Evolutionary conservation across 169 alveolate genomes (phyloP).

Genomic region (Plasmodium relictum): DNA sequence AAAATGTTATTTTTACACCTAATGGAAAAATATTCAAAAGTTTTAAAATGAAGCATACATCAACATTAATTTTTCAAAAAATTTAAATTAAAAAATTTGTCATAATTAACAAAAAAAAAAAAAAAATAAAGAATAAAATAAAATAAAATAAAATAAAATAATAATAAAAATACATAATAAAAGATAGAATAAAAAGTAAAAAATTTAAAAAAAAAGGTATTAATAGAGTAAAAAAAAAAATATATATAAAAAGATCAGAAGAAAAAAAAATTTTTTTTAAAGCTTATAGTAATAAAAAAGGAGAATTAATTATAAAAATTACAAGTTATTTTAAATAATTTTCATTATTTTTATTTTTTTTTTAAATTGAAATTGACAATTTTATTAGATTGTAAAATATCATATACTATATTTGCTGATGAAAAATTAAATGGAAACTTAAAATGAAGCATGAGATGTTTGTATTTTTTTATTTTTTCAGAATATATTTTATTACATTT

Average conservation of each 20-base stretch:
- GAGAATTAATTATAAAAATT: not conserved
- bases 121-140: not conserved
- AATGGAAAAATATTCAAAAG: slow-evolving; percentile 46
- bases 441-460: slow-evolving; percentile 38
- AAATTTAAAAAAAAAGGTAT: too few species aligned
- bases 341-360: not conserved
- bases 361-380: slow-evolving; percentile 13
- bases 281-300: too few species aligned
- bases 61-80: slow-evolving; percentile 52
- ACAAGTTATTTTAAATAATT: not conserved
- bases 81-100: not conserved
- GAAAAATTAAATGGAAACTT: slow-evolving; percentile 56
- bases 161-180: not conserved
- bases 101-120: not conserved
- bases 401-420: slow-evolving; percentile 43
- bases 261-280: too few species aligned
- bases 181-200: too few species aligned
- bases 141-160: slow-evolving; percentile 2
- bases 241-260: too few species aligned
- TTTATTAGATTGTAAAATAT: slow-evolving; percentile 30
- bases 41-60: slow-evolving; percentile 57
- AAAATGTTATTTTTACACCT: slow-evolving; percentile 45
- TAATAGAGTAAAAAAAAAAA: too few species aligned
- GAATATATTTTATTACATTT: slow-evolving; percentile 37
- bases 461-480: slow-evolving; percentile 45